Conservation (phyloP, 1,139 yeast species). For the Blastobotrys persicus region DNA sequence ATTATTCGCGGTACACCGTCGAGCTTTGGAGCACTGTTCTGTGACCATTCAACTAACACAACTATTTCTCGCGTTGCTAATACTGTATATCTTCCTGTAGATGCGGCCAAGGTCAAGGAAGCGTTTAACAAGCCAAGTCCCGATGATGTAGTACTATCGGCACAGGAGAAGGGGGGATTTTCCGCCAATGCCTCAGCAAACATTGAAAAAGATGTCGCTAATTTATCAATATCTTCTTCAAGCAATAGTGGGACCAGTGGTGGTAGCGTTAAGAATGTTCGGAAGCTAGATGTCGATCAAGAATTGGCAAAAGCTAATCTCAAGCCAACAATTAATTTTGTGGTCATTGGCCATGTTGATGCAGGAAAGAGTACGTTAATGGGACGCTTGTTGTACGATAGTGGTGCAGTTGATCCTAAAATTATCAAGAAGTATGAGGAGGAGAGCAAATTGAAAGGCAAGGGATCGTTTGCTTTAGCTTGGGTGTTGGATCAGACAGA, state of each 20-base stretch:
- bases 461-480: conserved; percentile 90
- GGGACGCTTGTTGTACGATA: conserved; percentile 82
- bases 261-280: conserved; percentile 4
- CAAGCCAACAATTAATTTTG: conserved; percentile 28
- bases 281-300: conserved; percentile 21
- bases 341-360: conserved; percentile 83
- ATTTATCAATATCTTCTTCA: conserved; percentile 5
- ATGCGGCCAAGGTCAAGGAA: conserved; percentile 43
- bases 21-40: conserved; percentile 15
- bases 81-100: conserved; percentile 36
- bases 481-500: conserved; percentile 97
- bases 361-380: conserved; percentile 96
- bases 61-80: conserved; percentile 36
- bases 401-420: conserved; percentile 75
- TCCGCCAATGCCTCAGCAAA: neutral
- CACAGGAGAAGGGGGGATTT: conserved; percentile 46
- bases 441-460: conserved; percentile 81
- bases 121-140: conserved; percentile 78
- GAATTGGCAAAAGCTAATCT: conserved; percentile 19
- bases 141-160: conserved; percentile 66
- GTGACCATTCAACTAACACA: conserved; percentile 1
- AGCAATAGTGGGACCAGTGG: neutral
- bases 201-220: conserved; percentile 14
- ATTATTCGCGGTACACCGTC: conserved; percentile 14
- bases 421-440: conserved; percentile 72